Evolutionary conservation across 331 rosid species (phyloP).

Genomic region (Phaseolus coccineus): DNA sequence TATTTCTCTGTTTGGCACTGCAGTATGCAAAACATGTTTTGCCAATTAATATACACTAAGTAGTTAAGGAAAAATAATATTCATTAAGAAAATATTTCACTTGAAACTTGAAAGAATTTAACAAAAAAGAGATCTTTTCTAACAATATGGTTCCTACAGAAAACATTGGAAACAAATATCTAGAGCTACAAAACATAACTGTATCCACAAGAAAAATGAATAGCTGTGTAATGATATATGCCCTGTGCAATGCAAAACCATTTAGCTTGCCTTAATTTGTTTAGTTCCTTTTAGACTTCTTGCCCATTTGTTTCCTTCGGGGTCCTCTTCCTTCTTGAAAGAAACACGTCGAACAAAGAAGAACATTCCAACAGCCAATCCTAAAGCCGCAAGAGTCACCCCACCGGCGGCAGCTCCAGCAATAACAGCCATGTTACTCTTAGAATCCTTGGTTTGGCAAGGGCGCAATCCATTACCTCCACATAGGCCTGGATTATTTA

Average conservation of each 20-base stretch:
- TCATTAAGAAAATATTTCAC: slow-evolving; percentile 7
- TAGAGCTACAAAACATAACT: slow-evolving; percentile 16
- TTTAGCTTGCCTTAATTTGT: slow-evolving; percentile 76
- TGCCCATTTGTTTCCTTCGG: slow-evolving; percentile 99
- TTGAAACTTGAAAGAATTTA: slow-evolving; percentile 1
- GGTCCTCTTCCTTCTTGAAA: slow-evolving; percentile 80
- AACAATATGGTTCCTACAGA: slow-evolving; percentile 7
- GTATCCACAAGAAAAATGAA: slow-evolving; percentile 33
- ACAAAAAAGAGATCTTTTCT: background rate
- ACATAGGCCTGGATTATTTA: slow-evolving; percentile 81
- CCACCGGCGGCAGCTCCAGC: slow-evolving; percentile 87
- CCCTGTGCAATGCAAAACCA: background rate
- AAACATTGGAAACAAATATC: background rate
- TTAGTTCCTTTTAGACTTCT: slow-evolving; percentile 83
- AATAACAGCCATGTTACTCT: slow-evolving; percentile 68
- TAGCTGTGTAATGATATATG: slow-evolving; percentile 14
- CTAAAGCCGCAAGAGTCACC: slow-evolving; percentile 64
- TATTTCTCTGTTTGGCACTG: background rate
- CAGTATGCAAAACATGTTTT: slow-evolving; percentile 3
- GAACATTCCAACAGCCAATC: slow-evolving; percentile 61
- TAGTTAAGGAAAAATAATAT: background rate
- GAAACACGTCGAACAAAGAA: slow-evolving; percentile 72
- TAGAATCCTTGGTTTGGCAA: slow-evolving; percentile 45
- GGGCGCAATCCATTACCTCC: background rate
- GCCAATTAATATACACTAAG: background rate